Conservation (phyloP, 2,329 filamentous ascomycete species). For the Phaeosphaeria sp. region DNA sequence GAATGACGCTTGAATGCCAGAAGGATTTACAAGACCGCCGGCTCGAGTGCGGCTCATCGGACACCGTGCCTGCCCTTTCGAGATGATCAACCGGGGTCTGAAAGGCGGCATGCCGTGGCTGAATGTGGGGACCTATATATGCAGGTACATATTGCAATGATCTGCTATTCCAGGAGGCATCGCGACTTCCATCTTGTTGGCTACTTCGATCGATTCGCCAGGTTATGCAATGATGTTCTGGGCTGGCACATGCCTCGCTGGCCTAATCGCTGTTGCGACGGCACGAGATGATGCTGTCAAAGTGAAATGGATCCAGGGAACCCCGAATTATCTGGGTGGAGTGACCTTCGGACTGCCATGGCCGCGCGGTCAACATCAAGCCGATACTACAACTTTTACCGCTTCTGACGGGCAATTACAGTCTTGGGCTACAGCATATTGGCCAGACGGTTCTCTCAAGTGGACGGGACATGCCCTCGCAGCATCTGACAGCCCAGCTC, state of each 20-base stretch:
- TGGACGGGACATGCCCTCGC: conserved; percentile 66
- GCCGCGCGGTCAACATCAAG: conserved; percentile 45
- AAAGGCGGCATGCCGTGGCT: conserved; percentile 14
- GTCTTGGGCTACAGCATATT: conserved; percentile 65
- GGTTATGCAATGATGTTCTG: conserved; percentile 1
- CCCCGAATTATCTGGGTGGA: conserved; percentile 36
- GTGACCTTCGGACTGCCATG: conserved; percentile 51
- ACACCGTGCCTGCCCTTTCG: conserved; percentile 17
- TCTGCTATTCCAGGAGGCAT: background rate
- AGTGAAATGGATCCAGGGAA: conserved; percentile 41
- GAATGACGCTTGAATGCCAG: background rate
- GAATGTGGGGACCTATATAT: conserved; percentile 4
- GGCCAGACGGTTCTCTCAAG: conserved; percentile 67
- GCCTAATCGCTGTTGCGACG: conserved; percentile 18
- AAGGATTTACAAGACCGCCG: conserved; percentile 7
- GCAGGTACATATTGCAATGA: conserved; percentile 15
- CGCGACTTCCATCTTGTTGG: background rate
- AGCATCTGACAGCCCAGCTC: conserved; percentile 48
- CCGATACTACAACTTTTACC: conserved; percentile 45
- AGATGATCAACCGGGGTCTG: conserved; percentile 20
- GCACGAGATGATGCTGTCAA: conserved; percentile 29
- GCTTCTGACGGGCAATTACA: conserved; percentile 50
- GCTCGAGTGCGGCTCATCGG: conserved; percentile 18
- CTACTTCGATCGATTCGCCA: background rate
- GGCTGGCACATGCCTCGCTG: conserved; percentile 16